Evolutionary conservation across 1,284 basidiomycete genomes (phyloP).

Genomic region (Rhodotorula sp.): DNA sequence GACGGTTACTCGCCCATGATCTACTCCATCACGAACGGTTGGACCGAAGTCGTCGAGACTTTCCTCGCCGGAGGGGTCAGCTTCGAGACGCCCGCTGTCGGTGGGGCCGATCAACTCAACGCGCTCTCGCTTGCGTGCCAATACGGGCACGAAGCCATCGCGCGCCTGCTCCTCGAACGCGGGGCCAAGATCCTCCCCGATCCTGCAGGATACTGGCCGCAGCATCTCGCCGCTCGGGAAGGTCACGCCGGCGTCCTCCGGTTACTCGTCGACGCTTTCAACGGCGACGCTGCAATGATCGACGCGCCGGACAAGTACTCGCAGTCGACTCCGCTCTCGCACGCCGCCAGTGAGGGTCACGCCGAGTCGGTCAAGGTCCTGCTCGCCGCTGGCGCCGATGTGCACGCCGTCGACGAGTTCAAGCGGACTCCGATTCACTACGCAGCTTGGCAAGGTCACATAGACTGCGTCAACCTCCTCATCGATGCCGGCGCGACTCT

Average conservation of each 20-base stretch:
- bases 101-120: slow-evolving; percentile 61
- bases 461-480: slow-evolving; percentile 71
- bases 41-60: slow-evolving; percentile 74
- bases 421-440: slow-evolving; percentile 86
- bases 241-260: slow-evolving; percentile 82
- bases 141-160: slow-evolving; percentile 82
- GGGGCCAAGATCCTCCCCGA: slow-evolving; percentile 80
- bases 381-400: slow-evolving; percentile 72
- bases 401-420: slow-evolving; percentile 77
- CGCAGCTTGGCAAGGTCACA: slow-evolving; percentile 96
- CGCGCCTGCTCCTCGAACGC: slow-evolving; percentile 69
- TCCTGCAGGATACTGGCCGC: slow-evolving; percentile 91
- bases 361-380: slow-evolving; percentile 72
- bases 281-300: slow-evolving; percentile 54
- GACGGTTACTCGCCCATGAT: slow-evolving; percentile 93
- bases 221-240: slow-evolving; percentile 95
- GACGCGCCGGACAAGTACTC: slow-evolving; percentile 93
- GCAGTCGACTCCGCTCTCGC: slow-evolving; percentile 96
- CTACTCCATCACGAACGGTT: slow-evolving; percentile 86
- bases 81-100: slow-evolving; percentile 58
- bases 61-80: slow-evolving; percentile 66
- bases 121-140: slow-evolving; percentile 89
- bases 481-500: slow-evolving; percentile 56
- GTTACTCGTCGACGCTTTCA: slow-evolving; percentile 67
- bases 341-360: slow-evolving; percentile 88